These are phyloP conservation scores for Acidiella bohemica DNA, from an alignment of 495 filamentous ascomycete genomes.

Conservation along the genomic window DNA sequence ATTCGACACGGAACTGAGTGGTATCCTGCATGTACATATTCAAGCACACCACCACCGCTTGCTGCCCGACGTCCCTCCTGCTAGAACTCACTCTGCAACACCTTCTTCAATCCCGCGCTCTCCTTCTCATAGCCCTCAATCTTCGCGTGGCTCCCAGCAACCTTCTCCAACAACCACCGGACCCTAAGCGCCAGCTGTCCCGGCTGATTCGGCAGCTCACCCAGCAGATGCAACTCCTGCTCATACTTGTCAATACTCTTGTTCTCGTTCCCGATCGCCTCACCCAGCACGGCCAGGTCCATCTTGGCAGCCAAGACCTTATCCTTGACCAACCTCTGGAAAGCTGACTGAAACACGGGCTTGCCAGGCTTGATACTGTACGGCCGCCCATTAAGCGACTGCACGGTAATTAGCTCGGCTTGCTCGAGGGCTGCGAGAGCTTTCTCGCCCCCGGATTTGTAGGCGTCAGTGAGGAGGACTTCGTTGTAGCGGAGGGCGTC, in stretches of 20 bases:
- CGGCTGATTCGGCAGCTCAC: constrained; percentile 46
- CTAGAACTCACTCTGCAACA: constrained; percentile 30
- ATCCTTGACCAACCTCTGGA: constrained; percentile 56
- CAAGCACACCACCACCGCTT: no score
- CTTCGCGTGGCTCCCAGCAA: constrained; percentile 58
- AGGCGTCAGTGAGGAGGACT: constrained; percentile 60
- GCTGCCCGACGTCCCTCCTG: no score
- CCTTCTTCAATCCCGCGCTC: constrained; percentile 55
- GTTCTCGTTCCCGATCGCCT: constrained; percentile 59
- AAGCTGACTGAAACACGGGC: constrained; percentile 79
- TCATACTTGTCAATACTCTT: constrained; percentile 66
- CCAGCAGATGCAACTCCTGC: constrained; percentile 57
- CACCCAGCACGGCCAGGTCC: constrained; percentile 53
- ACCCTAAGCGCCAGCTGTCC: constrained; percentile 46
- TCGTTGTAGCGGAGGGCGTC: constrained; percentile 66
- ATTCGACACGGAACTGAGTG: neutral
- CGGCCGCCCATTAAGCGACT: constrained; percentile 60
- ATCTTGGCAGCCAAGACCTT: constrained; percentile 56
- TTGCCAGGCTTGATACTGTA: constrained; percentile 62
- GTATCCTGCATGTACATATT: no score
- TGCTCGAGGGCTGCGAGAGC: constrained; percentile 70
- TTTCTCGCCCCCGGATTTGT: constrained; percentile 52
- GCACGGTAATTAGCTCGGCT: constrained; percentile 73
- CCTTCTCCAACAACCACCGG: constrained; percentile 57
- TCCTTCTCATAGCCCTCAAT: constrained; percentile 62